Evolutionary conservation across 345 rosid genomes (phyloP), one percentile per base, ranked within the genome.

Genomic region (Limnanthes douglasii): DNA sequence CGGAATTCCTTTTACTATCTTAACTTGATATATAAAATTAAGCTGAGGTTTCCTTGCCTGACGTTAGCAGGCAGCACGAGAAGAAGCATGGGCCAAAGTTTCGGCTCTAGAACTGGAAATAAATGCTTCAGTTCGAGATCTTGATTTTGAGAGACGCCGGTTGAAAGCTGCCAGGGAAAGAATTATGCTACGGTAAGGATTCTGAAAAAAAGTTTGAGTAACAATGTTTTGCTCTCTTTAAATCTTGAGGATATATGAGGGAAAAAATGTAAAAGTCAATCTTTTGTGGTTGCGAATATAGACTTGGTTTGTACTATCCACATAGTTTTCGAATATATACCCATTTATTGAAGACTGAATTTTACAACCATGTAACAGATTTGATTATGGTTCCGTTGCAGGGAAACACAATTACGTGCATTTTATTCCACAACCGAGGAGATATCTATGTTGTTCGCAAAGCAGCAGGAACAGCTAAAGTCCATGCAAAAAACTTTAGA

Each of bases 1-100:
- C n/a, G n/a, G n/a, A n/a, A n/a, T n/a, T n/a, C n/a, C n/a, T n/a
- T n/a, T n/a, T n/a, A n/a, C n/a, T n/a, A n/a, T n/a, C n/a, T n/a
- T n/a, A n/a, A n/a, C n/a, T n/a, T n/a, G n/a, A n/a, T n/a, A 17
- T 48, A 23, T 17, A 51, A 41, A 48, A 50, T 59, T 62, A 56
- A 67, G 69, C 78, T 84, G 94, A 80, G 68, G 45, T 43, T 48
- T 67, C 50, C 38, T 59, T 62, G 62, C 68, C 34, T 60, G 68
- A 61, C 20, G 94, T 53, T 90, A 90, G 98, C 98, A 90, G 98
- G 82, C 85, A 30, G 98, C 82, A 26, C 85, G 85, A 64, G 98
- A 84, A 71, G 94, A 77, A 57, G 98, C 98, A 21, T 77, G 96
- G 94, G 96, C 83, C 15, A 84, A 70, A 67, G 94, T 90, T 34